phyloP scores from a whole-genome alignment of 2,329 filamentous ascomycete species.

The Curvularia lunata region DNA sequence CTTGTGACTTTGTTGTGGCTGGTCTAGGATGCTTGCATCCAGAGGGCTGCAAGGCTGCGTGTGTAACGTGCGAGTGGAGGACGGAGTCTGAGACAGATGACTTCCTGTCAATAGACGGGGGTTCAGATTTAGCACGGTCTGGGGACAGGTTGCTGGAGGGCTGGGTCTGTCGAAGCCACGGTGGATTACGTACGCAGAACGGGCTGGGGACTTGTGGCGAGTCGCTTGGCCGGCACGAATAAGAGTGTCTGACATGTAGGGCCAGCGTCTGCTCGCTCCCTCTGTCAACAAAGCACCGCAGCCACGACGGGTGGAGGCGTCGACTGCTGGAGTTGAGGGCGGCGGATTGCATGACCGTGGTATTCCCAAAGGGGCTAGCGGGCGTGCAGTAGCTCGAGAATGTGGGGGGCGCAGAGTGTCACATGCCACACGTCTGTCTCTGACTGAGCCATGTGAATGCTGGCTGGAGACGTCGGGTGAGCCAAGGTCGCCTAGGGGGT shows the following conservation, averaged over 20 bases:
- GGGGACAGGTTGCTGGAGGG: neutral
- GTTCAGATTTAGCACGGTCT: neutral
- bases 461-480: constrained; percentile 18
- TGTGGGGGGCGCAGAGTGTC: constrained; percentile 30
- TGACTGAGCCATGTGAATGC: constrained; percentile 21
- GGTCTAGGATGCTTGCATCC: neutral
- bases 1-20: neutral
- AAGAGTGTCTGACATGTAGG: neutral
- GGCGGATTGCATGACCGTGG: constrained; percentile 12
- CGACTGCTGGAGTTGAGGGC: neutral
- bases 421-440: constrained; percentile 31
- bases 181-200: neutral
- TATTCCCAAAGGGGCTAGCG: constrained; percentile 14
- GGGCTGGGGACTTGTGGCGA: neutral
- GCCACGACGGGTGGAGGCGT: neutral
- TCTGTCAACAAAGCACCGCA: too few relatives aligned
- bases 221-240: neutral
- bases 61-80: neutral
- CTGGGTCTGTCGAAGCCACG: neutral
- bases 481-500: constrained; percentile 27
- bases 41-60: neutral
- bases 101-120: neutral
- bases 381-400: constrained; percentile 17
- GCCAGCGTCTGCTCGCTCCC: too few relatives aligned
- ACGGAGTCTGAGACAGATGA: neutral